These are phyloP conservation scores for Pisolithus sp. DNA, from an alignment of 768 basidiomycete species.

Conservation along the genomic window DNA sequence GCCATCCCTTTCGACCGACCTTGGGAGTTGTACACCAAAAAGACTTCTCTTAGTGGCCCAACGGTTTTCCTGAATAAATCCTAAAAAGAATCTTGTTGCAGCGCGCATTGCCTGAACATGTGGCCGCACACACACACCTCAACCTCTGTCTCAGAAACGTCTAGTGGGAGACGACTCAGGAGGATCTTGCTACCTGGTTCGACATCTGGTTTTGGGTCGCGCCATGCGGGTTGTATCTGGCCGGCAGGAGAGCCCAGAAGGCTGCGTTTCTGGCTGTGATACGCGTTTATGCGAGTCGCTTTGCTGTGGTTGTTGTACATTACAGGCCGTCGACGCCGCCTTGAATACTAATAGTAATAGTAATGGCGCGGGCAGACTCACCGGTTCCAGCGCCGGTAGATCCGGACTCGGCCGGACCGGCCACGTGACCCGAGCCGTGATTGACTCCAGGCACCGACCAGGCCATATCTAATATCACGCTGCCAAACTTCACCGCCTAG, in stretches of 20 bases:
- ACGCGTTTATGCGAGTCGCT: conserved; percentile 36
- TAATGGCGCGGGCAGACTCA: too few relatives aligned
- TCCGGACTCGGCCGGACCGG: neutral
- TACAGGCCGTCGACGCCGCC: neutral
- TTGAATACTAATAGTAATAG: too few relatives aligned
- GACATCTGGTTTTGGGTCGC: conserved; percentile 32
- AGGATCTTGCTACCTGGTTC: conserved; percentile 58
- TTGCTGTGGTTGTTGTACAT: conserved; percentile 8
- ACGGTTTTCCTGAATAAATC: conserved; percentile 72
- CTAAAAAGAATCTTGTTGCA: conserved; percentile 30
- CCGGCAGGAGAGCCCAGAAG: conserved; percentile 54
- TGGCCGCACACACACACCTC: conserved; percentile 38
- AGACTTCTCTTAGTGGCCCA: conserved; percentile 63
- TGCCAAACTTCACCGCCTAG: neutral
- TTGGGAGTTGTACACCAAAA: conserved; percentile 70
- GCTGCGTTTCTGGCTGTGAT: conserved; percentile 48
- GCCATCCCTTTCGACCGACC: conserved; percentile 79
- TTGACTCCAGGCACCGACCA: conserved; percentile 1
- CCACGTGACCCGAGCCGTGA: neutral
- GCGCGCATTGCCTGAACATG: neutral
- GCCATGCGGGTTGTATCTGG: conserved; percentile 58
- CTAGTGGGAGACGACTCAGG: conserved; percentile 57
- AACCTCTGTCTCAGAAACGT: conserved; percentile 63
- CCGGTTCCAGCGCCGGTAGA: neutral
- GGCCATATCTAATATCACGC: too few relatives aligned